A percentile compares a stretch with the other conserved stretches of the same genome.
Evolutionary conservation across 2,329 filamentous ascomycete species (phyloP).

Genomic region (Lasiodiplodia theobromae): DNA sequence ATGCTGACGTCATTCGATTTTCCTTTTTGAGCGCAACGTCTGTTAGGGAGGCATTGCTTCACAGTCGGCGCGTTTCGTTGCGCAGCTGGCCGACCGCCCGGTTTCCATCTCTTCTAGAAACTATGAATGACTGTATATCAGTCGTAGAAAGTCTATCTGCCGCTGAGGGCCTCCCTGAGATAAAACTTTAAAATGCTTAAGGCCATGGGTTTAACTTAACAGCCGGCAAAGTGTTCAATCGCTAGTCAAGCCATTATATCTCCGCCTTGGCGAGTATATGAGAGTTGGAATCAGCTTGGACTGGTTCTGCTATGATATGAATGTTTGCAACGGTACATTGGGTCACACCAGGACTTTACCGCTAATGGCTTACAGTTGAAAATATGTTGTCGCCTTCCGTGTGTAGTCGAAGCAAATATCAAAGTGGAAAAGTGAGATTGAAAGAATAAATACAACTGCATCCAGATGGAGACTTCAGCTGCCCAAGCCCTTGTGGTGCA

Average conservation of each 20-base stretch:
- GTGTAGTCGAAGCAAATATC: background rate
- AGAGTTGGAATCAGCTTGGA: background rate
- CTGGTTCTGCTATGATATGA: background rate
- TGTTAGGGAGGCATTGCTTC: background rate
- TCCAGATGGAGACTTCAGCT: background rate
- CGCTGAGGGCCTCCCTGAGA: background rate
- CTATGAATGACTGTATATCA: background rate
- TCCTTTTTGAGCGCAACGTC: slow-evolving; percentile 5
- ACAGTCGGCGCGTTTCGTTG: background rate
- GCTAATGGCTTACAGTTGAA: background rate
- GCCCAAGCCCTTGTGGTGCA: background rate
- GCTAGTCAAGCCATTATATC: background rate
- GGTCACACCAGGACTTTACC: background rate
- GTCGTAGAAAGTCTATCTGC: background rate
- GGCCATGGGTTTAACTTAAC: background rate
- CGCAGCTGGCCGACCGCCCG: background rate
- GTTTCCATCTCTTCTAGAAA: background rate
- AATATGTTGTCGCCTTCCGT: background rate
- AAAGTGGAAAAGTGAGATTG: background rate
- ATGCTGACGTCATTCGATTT: slow-evolving; percentile 20
- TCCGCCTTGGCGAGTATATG: too few species aligned
- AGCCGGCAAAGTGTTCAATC: background rate
- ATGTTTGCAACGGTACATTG: background rate
- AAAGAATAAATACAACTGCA: background rate
- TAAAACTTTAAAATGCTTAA: background rate